Conservation (phyloP, 306 rosid genomes). For the Cicer cuneatum region DNA sequence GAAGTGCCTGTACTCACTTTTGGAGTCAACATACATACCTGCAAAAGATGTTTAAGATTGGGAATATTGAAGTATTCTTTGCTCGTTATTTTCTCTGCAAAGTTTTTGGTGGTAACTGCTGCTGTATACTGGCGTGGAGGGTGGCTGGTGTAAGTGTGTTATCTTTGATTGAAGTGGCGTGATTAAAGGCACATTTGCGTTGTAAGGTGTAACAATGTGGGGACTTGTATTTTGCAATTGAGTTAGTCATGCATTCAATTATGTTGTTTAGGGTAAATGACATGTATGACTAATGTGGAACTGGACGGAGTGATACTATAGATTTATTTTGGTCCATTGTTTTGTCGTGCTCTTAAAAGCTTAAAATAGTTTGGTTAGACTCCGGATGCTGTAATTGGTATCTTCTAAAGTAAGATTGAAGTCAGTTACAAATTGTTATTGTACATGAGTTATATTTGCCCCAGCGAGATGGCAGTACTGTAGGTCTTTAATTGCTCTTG, state of each 20-base stretch:
- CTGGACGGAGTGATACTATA: slow-evolving; percentile 34
- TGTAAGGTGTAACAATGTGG: slow-evolving; percentile 14
- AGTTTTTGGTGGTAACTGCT: slow-evolving; percentile 24
- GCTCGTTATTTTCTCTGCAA: slow-evolving; percentile 36
- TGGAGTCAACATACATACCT: slow-evolving; percentile 31
- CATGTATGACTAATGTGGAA: slow-evolving; percentile 23
- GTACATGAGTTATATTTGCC: neutral
- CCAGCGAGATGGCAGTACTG: slow-evolving; percentile 11
- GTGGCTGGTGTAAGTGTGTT: slow-evolving; percentile 34
- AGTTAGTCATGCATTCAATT: slow-evolving; percentile 20
- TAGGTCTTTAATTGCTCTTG: slow-evolving; percentile 33
- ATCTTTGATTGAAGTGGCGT: slow-evolving; percentile 31
- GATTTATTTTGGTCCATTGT: slow-evolving; percentile 15
- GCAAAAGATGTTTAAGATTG: slow-evolving; percentile 23
- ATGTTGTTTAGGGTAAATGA: slow-evolving; percentile 32
- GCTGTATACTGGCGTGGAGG: slow-evolving; percentile 38
- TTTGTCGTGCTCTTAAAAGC: slow-evolving; percentile 17
- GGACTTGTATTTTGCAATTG: slow-evolving; percentile 17
- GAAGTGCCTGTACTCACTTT: slow-evolving; percentile 29
- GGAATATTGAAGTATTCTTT: slow-evolving; percentile 33
- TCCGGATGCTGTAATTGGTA: slow-evolving; percentile 18
- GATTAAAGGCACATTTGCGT: slow-evolving; percentile 12
- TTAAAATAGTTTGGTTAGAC: slow-evolving; percentile 21
- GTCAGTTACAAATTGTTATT: slow-evolving; percentile 21
- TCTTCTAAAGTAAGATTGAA: slow-evolving; percentile 8